Percentiles rank a stretch among this genome's conserved stretches.
Conservation (phyloP, 495 filamentous ascomycete genomes). For the Penicillium diatomitis region DNA sequence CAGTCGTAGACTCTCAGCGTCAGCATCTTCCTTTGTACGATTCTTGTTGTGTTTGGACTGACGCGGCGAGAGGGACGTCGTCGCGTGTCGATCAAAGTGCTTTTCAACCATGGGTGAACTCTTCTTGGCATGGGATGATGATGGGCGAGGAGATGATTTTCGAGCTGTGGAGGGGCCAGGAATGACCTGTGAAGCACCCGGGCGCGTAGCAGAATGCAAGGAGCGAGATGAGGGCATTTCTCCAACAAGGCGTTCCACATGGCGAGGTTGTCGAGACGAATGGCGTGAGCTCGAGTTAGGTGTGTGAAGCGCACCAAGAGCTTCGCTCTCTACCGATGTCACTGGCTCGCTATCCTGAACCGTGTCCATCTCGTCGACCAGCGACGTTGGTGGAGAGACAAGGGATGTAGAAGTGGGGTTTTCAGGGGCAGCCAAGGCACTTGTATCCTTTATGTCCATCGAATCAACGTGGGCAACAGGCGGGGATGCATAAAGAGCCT, state of each 20-base stretch:
- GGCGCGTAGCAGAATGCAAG: slow-evolving; percentile 16
- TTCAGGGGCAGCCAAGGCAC: slow-evolving; percentile 20
- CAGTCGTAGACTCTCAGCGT: slow-evolving; percentile 45
- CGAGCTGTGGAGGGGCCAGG: slow-evolving; percentile 24
- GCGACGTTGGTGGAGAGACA: slow-evolving; percentile 45
- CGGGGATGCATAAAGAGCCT: slow-evolving; percentile 31
- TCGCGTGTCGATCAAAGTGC: slow-evolving; percentile 19
- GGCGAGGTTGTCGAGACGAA: slow-evolving; percentile 41
- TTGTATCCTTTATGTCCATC: slow-evolving; percentile 24
- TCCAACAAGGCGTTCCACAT: slow-evolving; percentile 34
- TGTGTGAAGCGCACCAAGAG: slow-evolving; percentile 25
- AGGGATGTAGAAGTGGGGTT: slow-evolving; percentile 32
- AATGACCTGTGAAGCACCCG: slow-evolving; percentile 21
- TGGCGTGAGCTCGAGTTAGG: slow-evolving; percentile 42
- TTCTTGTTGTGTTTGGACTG: slow-evolving; percentile 26
- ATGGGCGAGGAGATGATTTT: slow-evolving; percentile 33
- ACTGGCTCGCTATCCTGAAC: slow-evolving; percentile 23
- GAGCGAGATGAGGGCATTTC: slow-evolving; percentile 25
- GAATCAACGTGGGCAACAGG: slow-evolving; percentile 28
- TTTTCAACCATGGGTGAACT: slow-evolving; percentile 32
- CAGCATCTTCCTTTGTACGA: slow-evolving; percentile 29
- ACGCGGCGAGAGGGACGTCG: slow-evolving; percentile 24
- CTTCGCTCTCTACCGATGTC: slow-evolving; percentile 30
- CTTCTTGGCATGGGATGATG: slow-evolving; percentile 39
- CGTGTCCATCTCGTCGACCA: slow-evolving; percentile 38